These are phyloP conservation scores for Eucalyptus curtisii DNA, from an alignment of 345 rosid genomes.

Conservation along the genomic window DNA sequence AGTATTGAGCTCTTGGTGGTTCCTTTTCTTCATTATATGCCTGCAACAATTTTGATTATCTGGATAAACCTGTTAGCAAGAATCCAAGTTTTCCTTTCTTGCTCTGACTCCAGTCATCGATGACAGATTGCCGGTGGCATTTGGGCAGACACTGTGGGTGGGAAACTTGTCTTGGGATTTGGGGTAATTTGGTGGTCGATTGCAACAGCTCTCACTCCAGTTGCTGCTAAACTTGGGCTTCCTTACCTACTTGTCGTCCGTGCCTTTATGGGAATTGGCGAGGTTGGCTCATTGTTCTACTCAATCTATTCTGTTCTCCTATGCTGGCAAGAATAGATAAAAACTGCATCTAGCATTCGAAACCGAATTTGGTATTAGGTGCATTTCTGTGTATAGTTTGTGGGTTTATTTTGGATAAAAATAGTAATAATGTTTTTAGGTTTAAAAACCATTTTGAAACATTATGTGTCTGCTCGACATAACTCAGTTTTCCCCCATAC, in stretches of 20 bases:
- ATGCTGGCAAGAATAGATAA: background rate
- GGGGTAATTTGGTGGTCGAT: slow-evolving; percentile 95
- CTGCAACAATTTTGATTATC: background rate
- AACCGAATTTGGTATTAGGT: background rate
- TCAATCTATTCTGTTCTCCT: background rate
- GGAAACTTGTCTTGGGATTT: slow-evolving; percentile 75
- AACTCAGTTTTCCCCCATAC: background rate
- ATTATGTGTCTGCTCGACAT: background rate
- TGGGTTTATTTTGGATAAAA: background rate
- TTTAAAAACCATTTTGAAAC: background rate
- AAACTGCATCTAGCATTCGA: background rate
- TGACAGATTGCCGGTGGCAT: slow-evolving; percentile 90
- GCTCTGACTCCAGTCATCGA: background rate
- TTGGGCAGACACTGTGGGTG: slow-evolving; percentile 94
- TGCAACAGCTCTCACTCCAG: slow-evolving; percentile 75
- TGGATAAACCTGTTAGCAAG: background rate
- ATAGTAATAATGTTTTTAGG: background rate
- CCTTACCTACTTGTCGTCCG: slow-evolving; percentile 82
- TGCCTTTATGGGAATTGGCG: slow-evolving; percentile 92
- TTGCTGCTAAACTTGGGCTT: slow-evolving; percentile 84
- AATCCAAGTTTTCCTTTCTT: background rate
- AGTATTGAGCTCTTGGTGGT: background rate
- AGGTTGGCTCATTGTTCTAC: slow-evolving; percentile 28
- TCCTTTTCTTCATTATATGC: background rate
- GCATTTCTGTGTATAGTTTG: background rate